Evolutionary conservation across 805 yeast species (phyloP), one percentile per base, ranked within the genome.

Genomic region (Jamesozyma piceae): DNA sequence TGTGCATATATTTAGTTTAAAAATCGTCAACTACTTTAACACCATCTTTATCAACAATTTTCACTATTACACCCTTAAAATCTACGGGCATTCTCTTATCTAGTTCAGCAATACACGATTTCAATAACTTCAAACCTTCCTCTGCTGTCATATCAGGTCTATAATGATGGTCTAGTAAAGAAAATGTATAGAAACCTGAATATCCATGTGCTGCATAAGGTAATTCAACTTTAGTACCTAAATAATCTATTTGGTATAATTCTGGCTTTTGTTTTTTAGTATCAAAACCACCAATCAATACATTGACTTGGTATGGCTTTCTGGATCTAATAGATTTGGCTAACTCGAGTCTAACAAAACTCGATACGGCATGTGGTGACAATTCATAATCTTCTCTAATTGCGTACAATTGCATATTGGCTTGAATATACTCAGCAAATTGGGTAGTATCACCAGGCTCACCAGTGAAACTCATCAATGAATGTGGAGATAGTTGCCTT

Each of bases 181-280:
- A 84, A 63, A 87, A 74, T 27, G 95, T 80, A 63, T 92, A 92
- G 65, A 90, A 92, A 1, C 94, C 95, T n/a, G 97, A 95, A 59
- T 92, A 92, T 11, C 98, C 98, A 62, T 92, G 98, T 2, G 97
- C 97, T 15, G 94, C 95, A 60, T 92, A 92, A 14, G 98, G 97
- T 45, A 92, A 71, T 47, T 81, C 86, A 14, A 81, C 95, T 51
- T 81, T 78, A 2, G 98, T 85, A 6, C 98, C 98, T 50, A 92
- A 68, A 63, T 92, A 92, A 62, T 92, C 98, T 51, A 92, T 83
- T 81, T 90, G 87, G 57, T 83, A 80, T 55, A 92, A 72, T 40
- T 75, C 68, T 32, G 97, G 87, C 46, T 67, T 69, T 33, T 71
- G 63, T 6, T 69, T 70, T 49, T 72, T 74, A 14, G 66, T 63